Percentiles rank a stretch among this genome's conserved stretches.
These are phyloP conservation scores for Saccharata proteae DNA, from an alignment of 2,329 filamentous ascomycete genomes.

Conservation along the genomic window DNA sequence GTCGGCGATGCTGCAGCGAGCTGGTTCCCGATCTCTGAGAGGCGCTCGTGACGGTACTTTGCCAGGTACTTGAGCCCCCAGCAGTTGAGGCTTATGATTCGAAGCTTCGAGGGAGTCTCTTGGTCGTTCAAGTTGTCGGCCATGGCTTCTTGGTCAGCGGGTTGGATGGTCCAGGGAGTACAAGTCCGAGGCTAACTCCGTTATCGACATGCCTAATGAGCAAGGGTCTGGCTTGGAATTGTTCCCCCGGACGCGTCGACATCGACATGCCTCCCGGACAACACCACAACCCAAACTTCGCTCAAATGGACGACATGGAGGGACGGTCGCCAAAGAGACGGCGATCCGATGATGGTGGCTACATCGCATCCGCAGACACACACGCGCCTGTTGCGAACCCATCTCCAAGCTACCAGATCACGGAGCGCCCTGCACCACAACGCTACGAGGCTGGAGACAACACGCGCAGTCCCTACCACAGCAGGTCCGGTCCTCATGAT, in stretches of 20 bases:
- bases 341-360: slow-evolving; percentile 16
- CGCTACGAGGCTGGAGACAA: slow-evolving; percentile 16
- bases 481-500: slow-evolving; percentile 12
- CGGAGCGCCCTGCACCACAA: slow-evolving; percentile 23
- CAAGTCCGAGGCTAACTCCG: too few relatives aligned
- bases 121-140: background rate
- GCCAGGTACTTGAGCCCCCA: slow-evolving; percentile 90
- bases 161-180: too few relatives aligned
- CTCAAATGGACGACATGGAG: slow-evolving; percentile 4
- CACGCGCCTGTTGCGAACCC: slow-evolving; percentile 18
- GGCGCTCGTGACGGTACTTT: slow-evolving; percentile 61
- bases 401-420: slow-evolving; percentile 18
- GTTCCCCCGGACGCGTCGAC: too few relatives aligned
- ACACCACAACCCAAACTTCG: background rate
- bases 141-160: too few relatives aligned
- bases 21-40: slow-evolving; percentile 72
- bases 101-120: slow-evolving; percentile 42
- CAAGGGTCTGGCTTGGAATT: too few relatives aligned
- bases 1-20: slow-evolving; percentile 55
- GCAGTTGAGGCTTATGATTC: slow-evolving; percentile 84
- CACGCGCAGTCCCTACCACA: slow-evolving; percentile 16
- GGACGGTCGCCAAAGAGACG: slow-evolving; percentile 19
- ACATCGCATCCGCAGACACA: slow-evolving; percentile 16
- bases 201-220: too few relatives aligned
- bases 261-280: background rate